Evolutionary conservation across 164 flowering plant genomes (phyloP), one percentile per base, ranked within the genome.

Genomic region (Brasenia schreberi): DNA sequence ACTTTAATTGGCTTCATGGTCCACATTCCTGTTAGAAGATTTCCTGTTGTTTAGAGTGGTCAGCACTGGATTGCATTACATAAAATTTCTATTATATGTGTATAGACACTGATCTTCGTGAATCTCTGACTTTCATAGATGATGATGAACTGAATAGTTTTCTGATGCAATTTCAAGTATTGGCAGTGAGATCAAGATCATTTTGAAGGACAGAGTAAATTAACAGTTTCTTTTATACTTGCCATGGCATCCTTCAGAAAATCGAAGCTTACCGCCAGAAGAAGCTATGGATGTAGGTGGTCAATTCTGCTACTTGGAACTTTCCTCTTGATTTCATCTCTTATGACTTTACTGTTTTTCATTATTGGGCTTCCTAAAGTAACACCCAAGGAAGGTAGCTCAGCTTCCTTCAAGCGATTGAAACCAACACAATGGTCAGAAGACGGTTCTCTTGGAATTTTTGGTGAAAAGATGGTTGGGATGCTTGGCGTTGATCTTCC

Each of bases 51-150:
- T 69, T 94, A 96, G 96, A 88, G 70, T 73, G 63, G 90, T 72
- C 78, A 97, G 78, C 97, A 94, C 70, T 94, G 97, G 96, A 72
- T 87, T 68, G 65, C 92, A 19, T 11, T 94, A 79, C 82, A 86
- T 66, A 84, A 74, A 77, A 76, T 91, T 44, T 80, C 69, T 5
- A 86, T 84, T 53, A 75, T 84, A 75, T 94, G 96, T 89, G 88
- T 78, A 89, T 91, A 74, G 99, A 94, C 74, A 91, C 97, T 80
- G 96, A 94, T 83, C 77, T 94, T 65, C 43, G 18, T 56, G 63
- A 76, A 62, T 96, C 96, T 18, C 71, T 42, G 12, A 18, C 78
- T 5, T 87, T 89, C 69, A 73, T 72, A 71, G 76, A 76, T 66
- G 62, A 72, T 0, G 84, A 81, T 58, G 85, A 84, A 81, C 91